Conservation (phyloP, 192 early-diverging fungal genomes). For the Ramicandelaber brevisporus region DNA sequence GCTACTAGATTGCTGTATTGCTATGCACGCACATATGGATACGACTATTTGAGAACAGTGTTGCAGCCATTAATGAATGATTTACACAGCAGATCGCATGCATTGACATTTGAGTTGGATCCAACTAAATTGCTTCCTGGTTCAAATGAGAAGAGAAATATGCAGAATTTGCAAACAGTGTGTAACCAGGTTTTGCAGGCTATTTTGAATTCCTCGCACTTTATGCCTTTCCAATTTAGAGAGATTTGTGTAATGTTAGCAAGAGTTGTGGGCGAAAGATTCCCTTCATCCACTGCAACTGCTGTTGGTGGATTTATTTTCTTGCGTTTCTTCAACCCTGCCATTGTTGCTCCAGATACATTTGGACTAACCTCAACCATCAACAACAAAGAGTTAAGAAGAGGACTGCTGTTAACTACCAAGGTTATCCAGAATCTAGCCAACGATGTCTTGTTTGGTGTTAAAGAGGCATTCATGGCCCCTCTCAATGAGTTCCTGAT, state of each 20-base stretch:
- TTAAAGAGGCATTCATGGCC: slow-evolving; percentile 86
- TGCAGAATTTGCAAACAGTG: slow-evolving; percentile 49
- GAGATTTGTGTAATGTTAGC: slow-evolving; percentile 63
- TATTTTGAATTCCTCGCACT: slow-evolving; percentile 42
- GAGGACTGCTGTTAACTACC: slow-evolving; percentile 70
- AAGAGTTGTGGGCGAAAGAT: slow-evolving; percentile 45
- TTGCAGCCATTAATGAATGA: slow-evolving; percentile 55
- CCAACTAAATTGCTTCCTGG: slow-evolving; percentile 38
- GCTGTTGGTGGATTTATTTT: slow-evolving; percentile 92
- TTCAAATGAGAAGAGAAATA: slow-evolving; percentile 43
- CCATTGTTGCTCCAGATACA: slow-evolving; percentile 74
- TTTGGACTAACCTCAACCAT: slow-evolving; percentile 45
- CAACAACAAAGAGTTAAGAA: slow-evolving; percentile 39
- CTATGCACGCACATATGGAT: slow-evolving; percentile 57
- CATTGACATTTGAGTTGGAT: slow-evolving; percentile 77
- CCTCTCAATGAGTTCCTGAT: slow-evolving; percentile 72
- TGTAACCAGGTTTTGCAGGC: slow-evolving; percentile 58
- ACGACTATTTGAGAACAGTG: slow-evolving; percentile 54
- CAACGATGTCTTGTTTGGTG: slow-evolving; percentile 84
- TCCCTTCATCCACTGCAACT: slow-evolving; percentile 59
- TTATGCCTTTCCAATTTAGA: slow-evolving; percentile 43
- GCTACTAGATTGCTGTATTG: slow-evolving; percentile 65
- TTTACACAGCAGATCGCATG: slow-evolving; percentile 28
- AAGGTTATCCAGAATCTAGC: slow-evolving; percentile 94
- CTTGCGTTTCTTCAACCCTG: slow-evolving; percentile 84